Base-by-base conservation (phyloP, 352 stramenopile species). In the Plasmopara viticola region DNA sequence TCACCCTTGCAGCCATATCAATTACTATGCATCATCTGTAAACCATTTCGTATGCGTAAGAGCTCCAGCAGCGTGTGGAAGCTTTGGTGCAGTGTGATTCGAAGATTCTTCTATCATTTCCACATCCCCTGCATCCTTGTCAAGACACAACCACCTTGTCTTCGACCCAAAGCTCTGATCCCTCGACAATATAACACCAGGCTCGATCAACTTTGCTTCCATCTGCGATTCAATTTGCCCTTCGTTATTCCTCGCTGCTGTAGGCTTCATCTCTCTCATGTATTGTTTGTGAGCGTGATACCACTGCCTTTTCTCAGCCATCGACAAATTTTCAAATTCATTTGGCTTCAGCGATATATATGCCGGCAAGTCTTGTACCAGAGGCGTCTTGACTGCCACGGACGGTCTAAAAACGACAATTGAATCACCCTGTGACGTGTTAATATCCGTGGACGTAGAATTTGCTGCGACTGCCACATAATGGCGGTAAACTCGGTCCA, bases 401-500 rank as follows among this genome's bases (percentile, higher is more conserved):
- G 59, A 46, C 4, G 58, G 48, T 25, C 45, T 67, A 38, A 77
- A 82, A 14, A 78, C 41, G 18, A 78, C 69, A 34, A 79, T 37
- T 48, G 79, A 66, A 15, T 73, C 67, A 4, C 69, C 68, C 28
- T 56, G 46, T 44, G 31, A 34, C 15, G 14, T 57, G 47, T 62
- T 63, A 30, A 65, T 56, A 10, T 56, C 56, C 14, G 20, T 10
- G 9, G 42, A 48, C 45, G 64, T 60, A 13, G 58, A 60, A 15
- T 72, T 55, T 33, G 53, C 42, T 48, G 60, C 70, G 6, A 74
- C 58, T 4, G 70, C 53, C 10, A 79, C 73, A 60, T 86, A 88
- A 44, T 88, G 78, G n/a, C 70, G 70, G 38, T 85, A 88, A 48
- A 88, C 78, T 33, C 57, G 62, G 38, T 86, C 78, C 66, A 88